These are phyloP conservation scores for Salvia hispanica DNA, from an alignment of 257 asterid genomes.

Conservation along the genomic window DNA sequence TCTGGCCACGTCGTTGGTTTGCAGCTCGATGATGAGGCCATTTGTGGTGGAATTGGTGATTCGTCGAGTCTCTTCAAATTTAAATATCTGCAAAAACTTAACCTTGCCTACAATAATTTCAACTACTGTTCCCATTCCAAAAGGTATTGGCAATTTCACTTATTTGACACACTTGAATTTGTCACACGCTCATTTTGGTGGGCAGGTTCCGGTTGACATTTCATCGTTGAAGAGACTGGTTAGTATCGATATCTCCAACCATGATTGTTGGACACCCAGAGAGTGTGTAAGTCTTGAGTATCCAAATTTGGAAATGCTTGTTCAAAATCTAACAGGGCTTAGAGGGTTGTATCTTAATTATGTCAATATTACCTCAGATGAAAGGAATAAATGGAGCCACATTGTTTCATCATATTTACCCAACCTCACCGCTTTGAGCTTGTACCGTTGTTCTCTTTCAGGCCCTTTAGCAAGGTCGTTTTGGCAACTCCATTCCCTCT, in stretches of 20 bases:
- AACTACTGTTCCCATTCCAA: not conserved
- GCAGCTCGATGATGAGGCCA: not conserved
- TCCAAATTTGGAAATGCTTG: not conserved
- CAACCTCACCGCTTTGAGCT: not conserved
- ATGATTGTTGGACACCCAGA: too few species aligned
- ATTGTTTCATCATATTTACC: constrained; percentile 1
- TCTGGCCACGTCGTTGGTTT: not conserved
- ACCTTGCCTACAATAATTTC: not conserved
- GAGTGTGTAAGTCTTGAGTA: too few species aligned
- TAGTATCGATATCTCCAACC: not conserved
- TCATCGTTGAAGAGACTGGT: not conserved
- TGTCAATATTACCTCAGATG: not conserved
- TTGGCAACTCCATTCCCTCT: not conserved
- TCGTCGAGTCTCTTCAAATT: not conserved
- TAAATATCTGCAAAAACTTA: not conserved
- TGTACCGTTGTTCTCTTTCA: not conserved
- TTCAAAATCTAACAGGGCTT: not conserved
- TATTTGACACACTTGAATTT: constrained; percentile 5
- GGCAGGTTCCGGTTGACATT: not conserved
- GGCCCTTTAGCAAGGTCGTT: not conserved
- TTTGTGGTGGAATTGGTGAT: not conserved
- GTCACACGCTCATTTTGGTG: not conserved
- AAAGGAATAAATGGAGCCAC: not conserved
- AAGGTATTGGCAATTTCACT: not conserved
- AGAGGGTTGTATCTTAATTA: not conserved